phyloP scores from a whole-genome alignment of 1,284 basidiomycete species.

The Mycena citricolor region DNA sequence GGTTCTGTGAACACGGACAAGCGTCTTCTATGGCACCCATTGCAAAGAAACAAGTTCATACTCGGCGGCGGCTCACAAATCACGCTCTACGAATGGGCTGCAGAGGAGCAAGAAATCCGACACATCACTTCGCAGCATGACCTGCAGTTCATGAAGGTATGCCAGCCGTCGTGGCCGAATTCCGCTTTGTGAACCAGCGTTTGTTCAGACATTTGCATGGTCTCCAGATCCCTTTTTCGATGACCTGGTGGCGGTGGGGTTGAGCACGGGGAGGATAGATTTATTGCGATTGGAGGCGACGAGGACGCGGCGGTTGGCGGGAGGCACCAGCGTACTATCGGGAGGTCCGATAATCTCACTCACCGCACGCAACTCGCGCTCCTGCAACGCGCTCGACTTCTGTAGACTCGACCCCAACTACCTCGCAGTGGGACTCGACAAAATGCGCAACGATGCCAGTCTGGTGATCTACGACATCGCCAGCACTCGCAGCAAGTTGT shows the following conservation, averaged over 20 bases:
- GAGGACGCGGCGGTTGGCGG: conserved; percentile 40
- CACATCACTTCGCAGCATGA: conserved; percentile 73
- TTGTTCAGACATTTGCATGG: conserved; percentile 71
- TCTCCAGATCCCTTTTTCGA: conserved; percentile 67
- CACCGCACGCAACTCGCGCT: conserved; percentile 58
- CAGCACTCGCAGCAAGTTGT: conserved; percentile 42
- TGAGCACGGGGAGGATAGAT: conserved; percentile 68
- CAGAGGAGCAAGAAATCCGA: conserved; percentile 63
- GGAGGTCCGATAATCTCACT: conserved; percentile 57
- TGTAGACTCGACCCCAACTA: conserved; percentile 66
- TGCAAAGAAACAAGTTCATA: conserved; percentile 67
- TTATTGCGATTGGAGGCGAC: conserved; percentile 67
- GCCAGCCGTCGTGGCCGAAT: conserved; percentile 20
- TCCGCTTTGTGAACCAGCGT: conserved; percentile 18
- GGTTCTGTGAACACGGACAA: conserved; percentile 49
- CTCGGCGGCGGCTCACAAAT: conserved; percentile 76
- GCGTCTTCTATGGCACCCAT: conserved; percentile 72
- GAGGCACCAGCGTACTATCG: conserved; percentile 48
- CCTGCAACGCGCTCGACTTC: conserved; percentile 72
- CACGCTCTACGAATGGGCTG: conserved; percentile 73
- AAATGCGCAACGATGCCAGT: conserved; percentile 70
- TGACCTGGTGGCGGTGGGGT: conserved; percentile 75
- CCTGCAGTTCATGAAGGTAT: conserved; percentile 70
- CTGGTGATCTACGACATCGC: conserved; percentile 76
- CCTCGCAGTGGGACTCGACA: conserved; percentile 77